Percentiles rank a stretch among this genome's conserved stretches.
Evolutionary conservation across 805 yeast species (phyloP).

Genomic region (Wickerhamiella cacticola): DNA sequence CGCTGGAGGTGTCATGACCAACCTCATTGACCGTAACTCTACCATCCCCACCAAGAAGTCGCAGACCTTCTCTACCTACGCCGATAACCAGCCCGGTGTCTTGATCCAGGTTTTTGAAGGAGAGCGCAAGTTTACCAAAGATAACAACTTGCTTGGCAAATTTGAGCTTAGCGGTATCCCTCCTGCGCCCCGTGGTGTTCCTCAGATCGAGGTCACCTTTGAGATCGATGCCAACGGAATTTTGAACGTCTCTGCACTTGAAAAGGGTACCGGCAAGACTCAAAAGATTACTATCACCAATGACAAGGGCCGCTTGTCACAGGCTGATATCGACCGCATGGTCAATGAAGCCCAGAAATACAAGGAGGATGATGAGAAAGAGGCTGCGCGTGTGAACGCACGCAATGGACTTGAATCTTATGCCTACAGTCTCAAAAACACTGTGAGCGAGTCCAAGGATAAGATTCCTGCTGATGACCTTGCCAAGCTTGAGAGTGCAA

Average conservation of each 20-base stretch:
- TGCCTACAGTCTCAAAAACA: slow-evolving; percentile 82
- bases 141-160: slow-evolving; percentile 93
- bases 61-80: too few species aligned
- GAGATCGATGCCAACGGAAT: too few species aligned
- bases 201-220: slow-evolving; percentile 94
- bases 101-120: too few species aligned
- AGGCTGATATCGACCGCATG: too few species aligned
- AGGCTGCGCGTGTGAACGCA: slow-evolving; percentile 82
- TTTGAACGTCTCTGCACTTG: too few species aligned
- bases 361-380: slow-evolving; percentile 93
- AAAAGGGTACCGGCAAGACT: slow-evolving; percentile 97
- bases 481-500: too few species aligned
- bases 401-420: slow-evolving; percentile 94
- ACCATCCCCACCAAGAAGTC: slow-evolving; percentile 97
- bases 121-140: too few species aligned
- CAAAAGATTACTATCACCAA: slow-evolving; percentile 95
- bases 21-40: slow-evolving; percentile 95
- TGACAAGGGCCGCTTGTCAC: slow-evolving; percentile 97
- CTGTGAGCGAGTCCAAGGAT: too few species aligned
- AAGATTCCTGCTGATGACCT: too few species aligned
- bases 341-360: slow-evolving; percentile 94
- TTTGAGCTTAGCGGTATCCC: slow-evolving; percentile 94
- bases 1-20: slow-evolving; percentile 99
- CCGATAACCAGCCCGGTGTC: too few species aligned
- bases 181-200: slow-evolving; percentile 98